A percentile compares a stretch with the other conserved stretches of the same genome.
Evolutionary conservation across 1,284 basidiomycete genomes (phyloP).

Genomic region (Papiliotrema nemorosa): DNA sequence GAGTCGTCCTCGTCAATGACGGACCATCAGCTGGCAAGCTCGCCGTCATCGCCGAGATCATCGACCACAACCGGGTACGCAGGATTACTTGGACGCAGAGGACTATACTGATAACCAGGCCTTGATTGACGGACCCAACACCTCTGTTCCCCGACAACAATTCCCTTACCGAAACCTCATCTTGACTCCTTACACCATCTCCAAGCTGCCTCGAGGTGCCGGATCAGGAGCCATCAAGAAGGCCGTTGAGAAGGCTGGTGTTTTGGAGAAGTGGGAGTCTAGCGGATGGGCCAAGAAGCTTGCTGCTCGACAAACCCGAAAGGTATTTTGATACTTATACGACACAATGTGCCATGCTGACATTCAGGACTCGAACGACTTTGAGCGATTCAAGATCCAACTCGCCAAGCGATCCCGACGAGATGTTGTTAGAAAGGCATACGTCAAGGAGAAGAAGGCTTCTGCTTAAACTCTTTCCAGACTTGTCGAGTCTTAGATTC

Average conservation of each 20-base stretch:
- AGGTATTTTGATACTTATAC: constrained; percentile 46
- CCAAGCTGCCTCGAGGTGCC: constrained; percentile 82
- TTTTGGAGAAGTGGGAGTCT: constrained; percentile 62
- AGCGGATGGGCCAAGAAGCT: constrained; percentile 91
- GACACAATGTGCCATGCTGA: neutral
- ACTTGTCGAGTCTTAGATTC: neutral
- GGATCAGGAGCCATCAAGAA: constrained; percentile 80
- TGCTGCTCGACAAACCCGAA: constrained; percentile 69
- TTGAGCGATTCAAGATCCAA: constrained; percentile 70
- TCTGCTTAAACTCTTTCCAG: constrained; percentile 44
- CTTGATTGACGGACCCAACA: constrained; percentile 89
- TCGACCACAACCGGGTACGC: constrained; percentile 96
- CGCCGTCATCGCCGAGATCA: constrained; percentile 94
- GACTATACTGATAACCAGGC: constrained; percentile 58
- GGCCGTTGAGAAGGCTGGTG: constrained; percentile 65
- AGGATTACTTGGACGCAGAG: neutral
- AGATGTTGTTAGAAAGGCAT: constrained; percentile 50
- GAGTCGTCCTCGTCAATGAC: constrained; percentile 93
- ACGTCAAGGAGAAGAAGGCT: constrained; percentile 53
- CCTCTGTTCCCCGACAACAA: constrained; percentile 85
- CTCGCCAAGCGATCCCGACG: constrained; percentile 56
- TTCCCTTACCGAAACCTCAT: constrained; percentile 89
- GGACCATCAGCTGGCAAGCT: constrained; percentile 84
- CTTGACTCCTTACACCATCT: constrained; percentile 82
- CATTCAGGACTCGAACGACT: constrained; percentile 68